Evolutionary conservation across 805 yeast genomes (phyloP).

Genomic region (Candida alai): DNA sequence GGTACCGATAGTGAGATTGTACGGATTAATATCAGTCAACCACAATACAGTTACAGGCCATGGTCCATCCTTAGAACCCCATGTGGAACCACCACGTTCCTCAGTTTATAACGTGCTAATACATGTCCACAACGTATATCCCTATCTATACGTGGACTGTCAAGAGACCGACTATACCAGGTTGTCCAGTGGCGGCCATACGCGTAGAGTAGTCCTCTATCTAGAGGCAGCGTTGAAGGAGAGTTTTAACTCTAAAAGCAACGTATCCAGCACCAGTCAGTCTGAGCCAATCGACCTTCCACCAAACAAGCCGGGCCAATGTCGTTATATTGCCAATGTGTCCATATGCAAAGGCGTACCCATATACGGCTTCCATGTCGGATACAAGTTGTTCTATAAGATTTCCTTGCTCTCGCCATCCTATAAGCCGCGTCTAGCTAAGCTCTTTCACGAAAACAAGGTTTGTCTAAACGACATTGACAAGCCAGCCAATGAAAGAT

Average conservation of each 20-base stretch:
- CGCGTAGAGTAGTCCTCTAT: conserved; percentile 30
- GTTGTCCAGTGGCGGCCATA: conserved; percentile 16
- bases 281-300: not conserved
- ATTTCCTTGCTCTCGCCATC: conserved; percentile 64
- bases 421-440: conserved; percentile 50
- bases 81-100: conserved; percentile 6
- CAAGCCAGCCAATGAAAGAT: conserved; percentile 4
- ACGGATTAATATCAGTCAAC: conserved; percentile 64
- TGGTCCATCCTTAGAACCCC: conserved; percentile 6
- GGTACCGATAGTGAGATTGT: conserved; percentile 76
- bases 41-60: conserved; percentile 38
- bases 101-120: conserved; percentile 34
- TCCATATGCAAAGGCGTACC: conserved; percentile 71
- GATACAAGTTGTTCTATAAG: conserved; percentile 63
- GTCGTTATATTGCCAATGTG: conserved; percentile 54
- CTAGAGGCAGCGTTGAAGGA: conserved; percentile 42
- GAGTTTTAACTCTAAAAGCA: conserved; percentile 30
- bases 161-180: conserved; percentile 31
- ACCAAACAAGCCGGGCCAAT: conserved; percentile 3
- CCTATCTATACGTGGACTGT: conserved; percentile 72
- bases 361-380: conserved; percentile 78
- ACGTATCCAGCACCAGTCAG: conserved; percentile 10
- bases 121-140: conserved; percentile 82
- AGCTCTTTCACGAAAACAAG: conserved; percentile 32
- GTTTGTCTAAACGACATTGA: conserved; percentile 2